These are phyloP conservation scores for Endothia cerciana DNA, from an alignment of 2,329 filamentous ascomycete genomes.

Conservation along the genomic window DNA sequence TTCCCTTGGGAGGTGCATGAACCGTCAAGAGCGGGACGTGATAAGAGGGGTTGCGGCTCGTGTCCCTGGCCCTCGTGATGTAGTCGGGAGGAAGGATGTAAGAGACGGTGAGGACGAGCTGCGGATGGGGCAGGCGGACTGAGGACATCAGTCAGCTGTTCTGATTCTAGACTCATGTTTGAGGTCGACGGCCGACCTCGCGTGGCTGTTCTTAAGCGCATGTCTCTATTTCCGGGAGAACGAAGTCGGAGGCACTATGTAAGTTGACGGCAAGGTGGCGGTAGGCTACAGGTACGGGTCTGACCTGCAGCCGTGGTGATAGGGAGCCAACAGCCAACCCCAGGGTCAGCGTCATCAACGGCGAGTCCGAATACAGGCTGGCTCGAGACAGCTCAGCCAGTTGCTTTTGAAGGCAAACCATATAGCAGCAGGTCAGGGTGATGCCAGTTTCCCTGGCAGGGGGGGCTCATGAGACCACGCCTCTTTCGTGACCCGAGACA, in stretches of 20 bases:
- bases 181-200: neutral
- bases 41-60: neutral
- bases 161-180: neutral
- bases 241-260: neutral
- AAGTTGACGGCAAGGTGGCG: neutral
- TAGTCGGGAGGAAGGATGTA: constrained; percentile 1
- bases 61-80: constrained; percentile 1
- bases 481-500: no score
- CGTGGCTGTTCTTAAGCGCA: neutral
- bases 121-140: neutral
- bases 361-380: neutral
- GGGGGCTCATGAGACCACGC: no score
- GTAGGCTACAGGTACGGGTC: neutral
- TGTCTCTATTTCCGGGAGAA: neutral
- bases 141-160: neutral
- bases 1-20: neutral
- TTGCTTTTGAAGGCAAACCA: neutral
- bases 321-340: neutral
- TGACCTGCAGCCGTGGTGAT: neutral
- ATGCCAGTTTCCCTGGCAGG: neutral
- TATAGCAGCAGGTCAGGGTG: neutral
- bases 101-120: constrained; percentile 1
- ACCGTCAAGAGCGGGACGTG: neutral
- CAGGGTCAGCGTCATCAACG: neutral
- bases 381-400: neutral